Percentiles rank a stretch among this genome's conserved stretches.
Conservation (phyloP, 73 alveolate genomes). For the Breviolum minutum region DNA sequence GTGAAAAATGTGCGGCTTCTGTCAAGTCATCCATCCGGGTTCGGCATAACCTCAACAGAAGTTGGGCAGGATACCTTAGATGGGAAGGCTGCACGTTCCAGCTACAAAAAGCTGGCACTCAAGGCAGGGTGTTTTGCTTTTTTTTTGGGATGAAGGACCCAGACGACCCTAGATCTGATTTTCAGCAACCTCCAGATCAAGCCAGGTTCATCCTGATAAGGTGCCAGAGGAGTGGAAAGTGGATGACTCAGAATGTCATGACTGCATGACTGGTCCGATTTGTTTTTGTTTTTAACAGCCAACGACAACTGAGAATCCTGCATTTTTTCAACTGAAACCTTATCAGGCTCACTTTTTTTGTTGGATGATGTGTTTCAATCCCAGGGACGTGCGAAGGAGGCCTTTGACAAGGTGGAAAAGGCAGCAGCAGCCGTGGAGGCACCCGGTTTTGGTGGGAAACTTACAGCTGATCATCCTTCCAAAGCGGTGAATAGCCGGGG, state of each 20-base stretch:
- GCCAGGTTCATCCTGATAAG: conserved; percentile 90
- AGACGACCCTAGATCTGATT: too few relatives aligned
- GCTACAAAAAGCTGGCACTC: conserved; percentile 80
- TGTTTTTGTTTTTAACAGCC: too few relatives aligned
- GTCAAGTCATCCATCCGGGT: background rate
- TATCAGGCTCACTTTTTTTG: too few relatives aligned
- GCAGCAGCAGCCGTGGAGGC: conserved; percentile 77
- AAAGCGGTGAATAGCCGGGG: too few relatives aligned
- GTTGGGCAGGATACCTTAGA: conserved; percentile 47
- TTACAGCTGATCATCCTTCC: background rate
- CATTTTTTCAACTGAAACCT: too few relatives aligned
- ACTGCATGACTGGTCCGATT: background rate
- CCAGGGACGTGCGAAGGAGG: conserved; percentile 89
- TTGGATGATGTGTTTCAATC: background rate
- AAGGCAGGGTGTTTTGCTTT: background rate
- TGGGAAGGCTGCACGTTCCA: conserved; percentile 48
- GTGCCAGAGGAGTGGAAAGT: conserved; percentile 83
- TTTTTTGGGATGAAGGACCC: too few relatives aligned
- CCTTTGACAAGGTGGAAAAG: conserved; percentile 65
- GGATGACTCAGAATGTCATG: background rate
- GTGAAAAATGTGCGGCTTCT: too few relatives aligned
- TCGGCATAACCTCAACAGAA: too few relatives aligned
- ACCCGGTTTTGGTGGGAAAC: background rate
- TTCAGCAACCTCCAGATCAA: too few relatives aligned
- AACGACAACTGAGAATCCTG: too few relatives aligned